These are phyloP conservation scores for Terana coerulea DNA, from an alignment of 768 basidiomycete species.

Conservation along the genomic window DNA sequence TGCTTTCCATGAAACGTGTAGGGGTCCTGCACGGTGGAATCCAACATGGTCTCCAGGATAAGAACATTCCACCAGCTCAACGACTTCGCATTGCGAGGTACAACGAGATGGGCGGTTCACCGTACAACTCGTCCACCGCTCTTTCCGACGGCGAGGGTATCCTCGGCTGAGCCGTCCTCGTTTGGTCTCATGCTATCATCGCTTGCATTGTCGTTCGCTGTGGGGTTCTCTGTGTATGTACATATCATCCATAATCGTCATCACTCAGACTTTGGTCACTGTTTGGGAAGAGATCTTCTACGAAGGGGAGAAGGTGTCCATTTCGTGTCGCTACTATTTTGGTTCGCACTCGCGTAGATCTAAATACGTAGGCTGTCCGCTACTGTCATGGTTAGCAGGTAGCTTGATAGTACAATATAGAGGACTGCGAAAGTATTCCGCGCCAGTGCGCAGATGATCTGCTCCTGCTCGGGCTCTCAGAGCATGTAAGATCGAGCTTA, in stretches of 20 bases:
- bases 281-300: not conserved
- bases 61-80: conserved; percentile 45
- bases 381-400: no score
- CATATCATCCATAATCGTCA: not conserved
- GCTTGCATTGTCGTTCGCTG: not conserved
- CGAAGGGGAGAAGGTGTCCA: not conserved
- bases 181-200: not conserved
- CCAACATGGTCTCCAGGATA: conserved; percentile 48
- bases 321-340: not conserved
- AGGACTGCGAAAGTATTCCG: no score
- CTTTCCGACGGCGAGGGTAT: conserved; percentile 32
- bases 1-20: conserved; percentile 60
- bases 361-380: no score
- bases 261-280: not conserved
- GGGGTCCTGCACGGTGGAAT: conserved; percentile 52
- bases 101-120: conserved; percentile 30
- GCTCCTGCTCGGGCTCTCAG: no score
- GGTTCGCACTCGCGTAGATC: no score
- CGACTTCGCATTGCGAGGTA: conserved; percentile 40
- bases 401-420: no score
- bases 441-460: no score
- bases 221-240: not conserved
- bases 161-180: conserved; percentile 17
- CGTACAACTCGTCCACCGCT: conserved; percentile 31
- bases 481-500: no score